Evolutionary conservation across 129 eudicot genomes (phyloP), one percentile per base, ranked within the genome.

Genomic region (Escallonia herrerae): DNA sequence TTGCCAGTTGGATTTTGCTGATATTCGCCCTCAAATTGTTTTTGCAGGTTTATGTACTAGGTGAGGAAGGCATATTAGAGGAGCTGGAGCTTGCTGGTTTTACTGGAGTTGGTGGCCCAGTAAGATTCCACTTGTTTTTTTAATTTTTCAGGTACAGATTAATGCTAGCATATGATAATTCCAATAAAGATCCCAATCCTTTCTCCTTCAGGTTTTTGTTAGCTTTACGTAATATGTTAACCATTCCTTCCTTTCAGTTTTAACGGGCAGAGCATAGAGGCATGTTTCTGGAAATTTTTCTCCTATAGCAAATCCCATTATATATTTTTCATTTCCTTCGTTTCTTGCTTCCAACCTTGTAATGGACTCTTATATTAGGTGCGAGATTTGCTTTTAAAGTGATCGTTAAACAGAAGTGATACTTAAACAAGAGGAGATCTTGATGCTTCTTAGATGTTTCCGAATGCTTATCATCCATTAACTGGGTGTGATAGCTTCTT

Each of bases 71-170:
- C 74, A 93, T 93, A 62, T 38, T 83, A 62, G 96, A 93, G 71
- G 98, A 93, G 86, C 72, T 93, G 63, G 77, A 83, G 74, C 96
- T 85, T 72, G 98, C 96, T 79, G 98, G 97, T 71, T 85, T 80
- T 75, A 81, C 86, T 60, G 84, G 86, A 43, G 71, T 88, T 38
- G 98, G 98, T 53, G 96, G 98, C 72, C 89, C 95, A 14, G 98
- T 93, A 88, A 72, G 87, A 45, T 62, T 12, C 43, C 60, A 3
- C 8, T n/a, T 44, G 4, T 66, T 48, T 43, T 22, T 22, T 56
- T n/a, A 41, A 9, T 4, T 9, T 41, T 48, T 40, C 7, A 73
- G 4, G 14, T 45, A 58, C 37, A 2, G 33, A 54, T 11, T 22
- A 10, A 10, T 3, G 3, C 11, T n/a, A 5, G 10, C 14, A 12